Conservation (phyloP, 306 rosid genomes). For the Gynostemma pentaphyllum region DNA sequence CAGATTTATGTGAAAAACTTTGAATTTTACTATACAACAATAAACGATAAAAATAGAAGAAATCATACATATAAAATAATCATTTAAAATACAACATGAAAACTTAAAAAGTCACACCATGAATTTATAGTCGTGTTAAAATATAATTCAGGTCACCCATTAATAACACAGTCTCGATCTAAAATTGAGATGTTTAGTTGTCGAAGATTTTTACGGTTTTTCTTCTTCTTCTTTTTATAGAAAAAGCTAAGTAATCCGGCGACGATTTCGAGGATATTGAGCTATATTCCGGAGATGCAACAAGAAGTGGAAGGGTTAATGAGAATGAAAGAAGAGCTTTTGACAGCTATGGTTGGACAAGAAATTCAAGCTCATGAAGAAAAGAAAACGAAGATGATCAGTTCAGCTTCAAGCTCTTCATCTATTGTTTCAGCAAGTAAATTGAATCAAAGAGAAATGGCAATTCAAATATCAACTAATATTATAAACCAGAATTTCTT, state of each 20-base stretch:
- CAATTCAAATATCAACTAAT: constrained; percentile 38
- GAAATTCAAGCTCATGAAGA: constrained; percentile 1
- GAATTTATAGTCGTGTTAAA: no score
- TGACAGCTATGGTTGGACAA: constrained; percentile 14
- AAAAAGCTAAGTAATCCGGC: constrained; percentile 52
- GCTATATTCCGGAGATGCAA: constrained; percentile 54
- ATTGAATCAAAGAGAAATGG: constrained; percentile 34
- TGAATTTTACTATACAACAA: no score
- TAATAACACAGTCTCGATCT: no score
- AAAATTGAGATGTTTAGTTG: no score
- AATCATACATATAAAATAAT: no score
- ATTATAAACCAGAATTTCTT: constrained; percentile 17
- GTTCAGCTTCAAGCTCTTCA: constrained; percentile 8
- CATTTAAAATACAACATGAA: no score
- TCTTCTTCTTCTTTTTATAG: constrained; percentile 19
- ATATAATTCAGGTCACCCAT: no score
- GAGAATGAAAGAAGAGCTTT: constrained; percentile 37
- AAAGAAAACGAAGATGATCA: background rate
- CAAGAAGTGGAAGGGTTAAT: constrained; percentile 33
- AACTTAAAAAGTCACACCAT: no score
- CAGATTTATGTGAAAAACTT: no score
- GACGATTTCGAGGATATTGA: constrained; percentile 39
- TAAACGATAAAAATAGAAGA: no score
- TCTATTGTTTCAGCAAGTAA: constrained; percentile 35
- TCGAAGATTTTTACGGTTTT: background rate